These are phyloP conservation scores for Glaciozyma antarctica DNA, from an alignment of 768 basidiomycete species.

Conservation along the genomic window DNA sequence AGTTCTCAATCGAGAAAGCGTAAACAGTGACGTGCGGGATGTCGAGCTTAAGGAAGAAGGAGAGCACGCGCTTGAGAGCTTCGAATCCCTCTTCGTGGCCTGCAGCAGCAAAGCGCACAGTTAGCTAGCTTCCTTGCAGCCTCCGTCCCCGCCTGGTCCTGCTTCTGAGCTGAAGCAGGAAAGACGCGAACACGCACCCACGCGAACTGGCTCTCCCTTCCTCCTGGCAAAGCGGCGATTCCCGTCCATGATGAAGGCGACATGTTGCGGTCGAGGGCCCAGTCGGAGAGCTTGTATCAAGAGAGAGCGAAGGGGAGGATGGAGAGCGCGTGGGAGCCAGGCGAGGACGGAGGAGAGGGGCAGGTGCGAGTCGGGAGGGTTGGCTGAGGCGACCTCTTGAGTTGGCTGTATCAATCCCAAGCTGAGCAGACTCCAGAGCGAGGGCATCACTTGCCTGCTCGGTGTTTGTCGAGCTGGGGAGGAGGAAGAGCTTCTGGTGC, in stretches of 20 bases:
- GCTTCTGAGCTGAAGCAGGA: too few species aligned
- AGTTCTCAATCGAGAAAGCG: conserved; percentile 97
- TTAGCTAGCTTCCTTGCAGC: conserved; percentile 31
- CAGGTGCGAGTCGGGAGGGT: conserved; percentile 11
- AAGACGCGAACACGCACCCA: neutral
- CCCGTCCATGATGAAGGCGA: conserved; percentile 96
- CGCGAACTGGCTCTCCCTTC: conserved; percentile 20
- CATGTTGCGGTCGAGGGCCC: conserved; percentile 78
- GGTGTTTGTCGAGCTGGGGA: too few species aligned
- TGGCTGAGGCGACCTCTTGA: too few species aligned
- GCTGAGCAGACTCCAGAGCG: too few species aligned
- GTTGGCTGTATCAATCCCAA: too few species aligned
- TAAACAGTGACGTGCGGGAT: conserved; percentile 84
- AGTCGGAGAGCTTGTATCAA: conserved; percentile 60
- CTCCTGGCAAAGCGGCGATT: conserved; percentile 73
- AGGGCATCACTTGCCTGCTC: neutral
- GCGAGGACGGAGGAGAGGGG: conserved; percentile 20
- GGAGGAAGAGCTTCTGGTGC: too few species aligned
- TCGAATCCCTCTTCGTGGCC: conserved; percentile 81
- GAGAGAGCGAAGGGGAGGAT: conserved; percentile 38
- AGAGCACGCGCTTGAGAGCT: conserved; percentile 62
- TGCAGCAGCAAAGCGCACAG: conserved; percentile 48
- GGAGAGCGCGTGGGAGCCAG: conserved; percentile 25
- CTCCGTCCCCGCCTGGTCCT: too few species aligned
- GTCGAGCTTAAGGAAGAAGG: conserved; percentile 63